Percentiles rank a stretch among this genome's conserved stretches.
phyloP scores from a whole-genome alignment of 768 basidiomycete genomes.

The Omphalotus guepiniiformis region DNA sequence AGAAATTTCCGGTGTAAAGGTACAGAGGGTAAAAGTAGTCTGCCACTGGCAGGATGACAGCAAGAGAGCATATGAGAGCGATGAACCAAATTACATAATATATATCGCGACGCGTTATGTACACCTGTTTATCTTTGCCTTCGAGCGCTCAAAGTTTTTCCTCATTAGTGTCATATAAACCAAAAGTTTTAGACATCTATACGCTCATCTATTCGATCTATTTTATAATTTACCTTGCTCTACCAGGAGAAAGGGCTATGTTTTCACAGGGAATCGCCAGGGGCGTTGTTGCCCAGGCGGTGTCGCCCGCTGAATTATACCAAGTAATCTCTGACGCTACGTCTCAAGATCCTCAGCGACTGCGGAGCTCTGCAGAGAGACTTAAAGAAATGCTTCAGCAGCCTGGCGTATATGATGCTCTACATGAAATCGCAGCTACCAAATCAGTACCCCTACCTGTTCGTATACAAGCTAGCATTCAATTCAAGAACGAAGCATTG shows the following conservation, averaged over 20 bases:
- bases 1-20: no score
- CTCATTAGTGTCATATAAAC: no score
- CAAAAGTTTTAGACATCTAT: no score
- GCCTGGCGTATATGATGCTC: conserved; percentile 65
- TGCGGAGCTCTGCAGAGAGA: conserved; percentile 49
- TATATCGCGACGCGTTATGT: not conserved
- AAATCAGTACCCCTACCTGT: conserved; percentile 56
- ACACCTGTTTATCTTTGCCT: not conserved
- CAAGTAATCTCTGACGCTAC: conserved; percentile 63
- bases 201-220: no score
- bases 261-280: conserved; percentile 15
- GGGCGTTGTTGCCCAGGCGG: conserved; percentile 36
- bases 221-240: no score
- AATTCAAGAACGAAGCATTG: conserved; percentile 79
- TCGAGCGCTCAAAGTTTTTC: no score
- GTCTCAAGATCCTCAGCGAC: conserved; percentile 51
- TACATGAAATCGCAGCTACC: conserved; percentile 71
- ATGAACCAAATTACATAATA: not conserved
- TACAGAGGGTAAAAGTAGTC: not conserved
- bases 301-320: conserved; percentile 62
- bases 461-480: conserved; percentile 80
- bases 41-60: not conserved
- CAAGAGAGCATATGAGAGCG: not conserved
- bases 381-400: conserved; percentile 66
- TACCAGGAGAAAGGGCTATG: no score